A percentile compares a stretch with the other conserved stretches of the same genome.
phyloP scores from a whole-genome alignment of 2,329 filamentous ascomycete genomes.

The Whalleya microplaca region DNA sequence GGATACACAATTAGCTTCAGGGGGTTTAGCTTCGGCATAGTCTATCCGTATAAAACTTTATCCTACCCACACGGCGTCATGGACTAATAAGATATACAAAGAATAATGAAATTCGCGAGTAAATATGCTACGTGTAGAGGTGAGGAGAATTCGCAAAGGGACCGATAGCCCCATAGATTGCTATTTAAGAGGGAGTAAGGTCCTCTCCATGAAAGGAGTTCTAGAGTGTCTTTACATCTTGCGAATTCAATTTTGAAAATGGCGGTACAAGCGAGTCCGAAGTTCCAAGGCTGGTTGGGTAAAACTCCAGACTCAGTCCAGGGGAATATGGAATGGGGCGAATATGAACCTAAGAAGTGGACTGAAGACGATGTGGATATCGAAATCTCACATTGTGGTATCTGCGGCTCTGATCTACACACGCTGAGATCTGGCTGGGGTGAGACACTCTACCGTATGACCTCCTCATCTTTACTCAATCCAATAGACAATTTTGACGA shows the following conservation, averaged over 20 bases:
- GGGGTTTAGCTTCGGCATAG: no score
- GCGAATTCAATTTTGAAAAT: slow-evolving; percentile 5
- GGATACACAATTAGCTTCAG: no score
- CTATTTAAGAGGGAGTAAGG: not conserved
- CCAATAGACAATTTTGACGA: slow-evolving; percentile 19
- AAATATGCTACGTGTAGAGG: no score
- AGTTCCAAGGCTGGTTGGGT: slow-evolving; percentile 58
- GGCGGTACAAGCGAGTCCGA: slow-evolving; percentile 33
- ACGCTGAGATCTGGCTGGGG: slow-evolving; percentile 59
- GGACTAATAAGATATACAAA: no score
- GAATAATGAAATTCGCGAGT: no score
- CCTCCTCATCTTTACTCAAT: not conserved
- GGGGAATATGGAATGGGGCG: slow-evolving; percentile 58
- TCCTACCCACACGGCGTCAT: no score
- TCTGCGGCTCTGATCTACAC: slow-evolving; percentile 67
- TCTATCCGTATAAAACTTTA: no score
- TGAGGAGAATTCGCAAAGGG: no score
- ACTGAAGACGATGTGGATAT: slow-evolving; percentile 69
- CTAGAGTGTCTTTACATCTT: not conserved
- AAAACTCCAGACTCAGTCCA: slow-evolving; percentile 44
- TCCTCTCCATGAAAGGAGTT: not conserved
- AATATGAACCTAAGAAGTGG: slow-evolving; percentile 67
- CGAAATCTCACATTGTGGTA: slow-evolving; percentile 66
- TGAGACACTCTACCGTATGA: slow-evolving; percentile 44
- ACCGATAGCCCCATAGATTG: not conserved